Percentiles rank a stretch among this genome's conserved stretches.
Evolutionary conservation across 169 alveolate species (phyloP).

Genomic region (Eimeria praecox): DNA sequence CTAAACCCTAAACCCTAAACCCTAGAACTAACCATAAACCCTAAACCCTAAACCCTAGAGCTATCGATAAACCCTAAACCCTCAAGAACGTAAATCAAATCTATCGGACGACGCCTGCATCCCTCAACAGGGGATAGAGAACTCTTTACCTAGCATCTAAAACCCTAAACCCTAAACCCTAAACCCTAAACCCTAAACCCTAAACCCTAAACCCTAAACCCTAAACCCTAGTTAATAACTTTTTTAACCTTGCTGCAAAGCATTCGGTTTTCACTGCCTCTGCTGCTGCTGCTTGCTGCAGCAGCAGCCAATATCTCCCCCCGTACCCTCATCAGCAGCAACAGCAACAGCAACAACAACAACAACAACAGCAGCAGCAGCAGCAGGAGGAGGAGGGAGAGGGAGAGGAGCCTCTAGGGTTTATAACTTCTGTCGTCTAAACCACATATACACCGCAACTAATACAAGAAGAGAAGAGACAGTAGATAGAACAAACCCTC

Average conservation of each 20-base stretch:
- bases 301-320: slow-evolving; percentile 15
- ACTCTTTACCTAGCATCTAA: no score
- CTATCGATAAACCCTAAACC: background rate
- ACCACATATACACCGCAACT: slow-evolving; percentile 59
- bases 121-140: no score
- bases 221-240: background rate
- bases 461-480: background rate
- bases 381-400: background rate
- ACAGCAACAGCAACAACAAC: slow-evolving; percentile 16
- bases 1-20: background rate
- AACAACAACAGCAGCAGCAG: background rate
- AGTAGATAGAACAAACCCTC: slow-evolving; percentile 73
- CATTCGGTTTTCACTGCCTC: background rate
- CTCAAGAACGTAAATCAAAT: background rate
- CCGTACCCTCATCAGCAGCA: no score
- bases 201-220: slow-evolving; percentile 25
- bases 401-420: background rate
- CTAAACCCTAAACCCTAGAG: background rate
- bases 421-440: slow-evolving; percentile 40
- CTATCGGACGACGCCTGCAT: background rate
- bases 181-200: no score
- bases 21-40: background rate
- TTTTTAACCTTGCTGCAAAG: background rate
- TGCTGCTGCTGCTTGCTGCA: background rate
- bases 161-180: background rate